phyloP scores from a whole-genome alignment of 305 asterid genomes.

The Fraxinus albicans region DNA sequence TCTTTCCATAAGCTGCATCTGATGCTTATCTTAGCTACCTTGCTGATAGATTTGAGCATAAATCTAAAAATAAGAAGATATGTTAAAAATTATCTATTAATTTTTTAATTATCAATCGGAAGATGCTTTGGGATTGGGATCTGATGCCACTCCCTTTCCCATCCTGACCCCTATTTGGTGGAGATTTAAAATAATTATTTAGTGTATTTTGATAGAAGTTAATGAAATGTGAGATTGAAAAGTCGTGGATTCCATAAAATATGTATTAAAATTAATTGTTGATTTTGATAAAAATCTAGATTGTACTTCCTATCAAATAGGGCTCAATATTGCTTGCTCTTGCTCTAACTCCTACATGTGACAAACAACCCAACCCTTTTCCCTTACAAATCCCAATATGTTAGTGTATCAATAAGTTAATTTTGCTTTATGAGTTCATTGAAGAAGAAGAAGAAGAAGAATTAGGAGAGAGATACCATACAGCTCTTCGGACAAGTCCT shows the following conservation, averaged over 20 bases:
- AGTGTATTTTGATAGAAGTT: too few relatives aligned
- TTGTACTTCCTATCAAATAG: background rate
- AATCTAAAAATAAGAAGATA: background rate
- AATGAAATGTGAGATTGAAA: too few relatives aligned
- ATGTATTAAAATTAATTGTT: too few relatives aligned
- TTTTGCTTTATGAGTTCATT: too few relatives aligned
- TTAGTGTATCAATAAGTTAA: too few relatives aligned
- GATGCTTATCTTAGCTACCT: background rate
- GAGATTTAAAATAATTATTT: too few relatives aligned
- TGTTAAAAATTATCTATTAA: background rate
- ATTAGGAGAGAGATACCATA: too few relatives aligned
- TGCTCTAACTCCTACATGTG: slow-evolving; percentile 3
- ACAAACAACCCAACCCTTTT: background rate
- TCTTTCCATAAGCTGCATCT: background rate
- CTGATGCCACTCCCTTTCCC: slow-evolving; percentile 14
- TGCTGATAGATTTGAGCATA: background rate
- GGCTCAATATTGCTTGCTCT: slow-evolving; percentile 8
- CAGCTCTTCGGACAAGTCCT: too few relatives aligned
- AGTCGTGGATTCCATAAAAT: too few relatives aligned
- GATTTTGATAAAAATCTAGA: too few relatives aligned
- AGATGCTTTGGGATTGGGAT: slow-evolving; percentile 10
- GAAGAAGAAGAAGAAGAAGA: too few relatives aligned
- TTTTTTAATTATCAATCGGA: background rate
- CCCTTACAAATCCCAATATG: background rate
- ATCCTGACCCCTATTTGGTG: background rate